Conservation (phyloP, 2,329 filamentous ascomycete species). For the Cryphonectria parasitica region DNA sequence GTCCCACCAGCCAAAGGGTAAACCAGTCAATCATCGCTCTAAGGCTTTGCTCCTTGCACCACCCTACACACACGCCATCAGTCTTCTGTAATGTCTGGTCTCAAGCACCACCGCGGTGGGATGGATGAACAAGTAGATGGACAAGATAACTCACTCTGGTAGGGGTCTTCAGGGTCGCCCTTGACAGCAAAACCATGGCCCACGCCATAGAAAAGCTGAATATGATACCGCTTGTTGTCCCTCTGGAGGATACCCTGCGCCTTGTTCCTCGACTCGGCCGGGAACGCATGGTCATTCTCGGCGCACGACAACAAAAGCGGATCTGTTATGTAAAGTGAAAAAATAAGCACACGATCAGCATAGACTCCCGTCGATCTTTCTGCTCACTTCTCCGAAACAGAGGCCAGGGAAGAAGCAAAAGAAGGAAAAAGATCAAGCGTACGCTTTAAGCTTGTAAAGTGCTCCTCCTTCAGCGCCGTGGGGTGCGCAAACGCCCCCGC, state of each 20-base stretch:
- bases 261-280: constrained; percentile 41
- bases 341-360: neutral
- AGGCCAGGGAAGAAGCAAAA: neutral
- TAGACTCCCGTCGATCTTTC: neutral
- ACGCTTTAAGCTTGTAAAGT: constrained; percentile 46
- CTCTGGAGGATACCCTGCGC: constrained; percentile 48
- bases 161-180: constrained; percentile 51
- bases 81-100: neutral
- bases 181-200: constrained; percentile 67
- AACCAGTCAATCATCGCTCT: constrained; percentile 37
- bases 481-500: constrained; percentile 57
- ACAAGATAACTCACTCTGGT: constrained; percentile 39
- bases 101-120: neutral
- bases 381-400: no score
- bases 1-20: constrained; percentile 34
- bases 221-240: constrained; percentile 56
- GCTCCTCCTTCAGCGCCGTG: constrained; percentile 51
- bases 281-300: constrained; percentile 50
- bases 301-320: constrained; percentile 52
- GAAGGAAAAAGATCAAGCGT: constrained; percentile 19
- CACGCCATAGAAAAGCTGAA: constrained; percentile 65
- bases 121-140: neutral
- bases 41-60: constrained; percentile 39
- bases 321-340: constrained; percentile 32
- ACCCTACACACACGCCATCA: constrained; percentile 30